A percentile compares a stretch with the other conserved stretches of the same genome.
Evolutionary conservation across 495 filamentous ascomycete genomes (phyloP).

Genomic region (Evernia prunastri): DNA sequence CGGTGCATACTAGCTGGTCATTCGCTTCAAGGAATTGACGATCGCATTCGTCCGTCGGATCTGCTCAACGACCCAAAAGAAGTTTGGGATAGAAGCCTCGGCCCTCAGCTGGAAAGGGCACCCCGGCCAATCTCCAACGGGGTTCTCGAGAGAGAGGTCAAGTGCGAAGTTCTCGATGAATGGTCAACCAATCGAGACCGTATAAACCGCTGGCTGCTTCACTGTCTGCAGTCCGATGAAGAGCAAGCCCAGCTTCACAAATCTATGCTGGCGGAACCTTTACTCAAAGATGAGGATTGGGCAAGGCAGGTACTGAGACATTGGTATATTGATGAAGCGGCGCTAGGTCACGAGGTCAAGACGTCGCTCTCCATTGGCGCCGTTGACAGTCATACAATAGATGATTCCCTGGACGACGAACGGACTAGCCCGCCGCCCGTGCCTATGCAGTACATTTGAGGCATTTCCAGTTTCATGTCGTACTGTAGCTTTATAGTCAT

Average conservation of each 20-base stretch:
- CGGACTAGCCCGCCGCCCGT: neutral
- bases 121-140: neutral
- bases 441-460: neutral
- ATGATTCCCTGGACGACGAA: neutral
- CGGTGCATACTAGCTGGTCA: constrained; percentile 10
- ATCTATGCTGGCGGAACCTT: constrained; percentile 10
- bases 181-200: constrained; percentile 19
- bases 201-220: constrained; percentile 19
- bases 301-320: constrained; percentile 26
- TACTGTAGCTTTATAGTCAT: neutral
- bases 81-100: neutral
- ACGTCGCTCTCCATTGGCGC: constrained; percentile 15
- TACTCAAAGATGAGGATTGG: constrained; percentile 7
- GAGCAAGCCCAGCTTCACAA: constrained; percentile 11
- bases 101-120: neutral
- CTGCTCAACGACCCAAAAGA: constrained; percentile 4
- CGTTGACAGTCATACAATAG: constrained; percentile 13
- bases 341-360: constrained; percentile 12
- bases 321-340: constrained; percentile 20
- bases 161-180: constrained; percentile 9
- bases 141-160: neutral
- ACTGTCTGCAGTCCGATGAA: constrained; percentile 12
- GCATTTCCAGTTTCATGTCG: neutral
- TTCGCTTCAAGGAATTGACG: constrained; percentile 8
- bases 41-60: constrained; percentile 1